Conservation (phyloP, 2,329 filamentous ascomycete species). For the Ophiostoma angusticollis region DNA sequence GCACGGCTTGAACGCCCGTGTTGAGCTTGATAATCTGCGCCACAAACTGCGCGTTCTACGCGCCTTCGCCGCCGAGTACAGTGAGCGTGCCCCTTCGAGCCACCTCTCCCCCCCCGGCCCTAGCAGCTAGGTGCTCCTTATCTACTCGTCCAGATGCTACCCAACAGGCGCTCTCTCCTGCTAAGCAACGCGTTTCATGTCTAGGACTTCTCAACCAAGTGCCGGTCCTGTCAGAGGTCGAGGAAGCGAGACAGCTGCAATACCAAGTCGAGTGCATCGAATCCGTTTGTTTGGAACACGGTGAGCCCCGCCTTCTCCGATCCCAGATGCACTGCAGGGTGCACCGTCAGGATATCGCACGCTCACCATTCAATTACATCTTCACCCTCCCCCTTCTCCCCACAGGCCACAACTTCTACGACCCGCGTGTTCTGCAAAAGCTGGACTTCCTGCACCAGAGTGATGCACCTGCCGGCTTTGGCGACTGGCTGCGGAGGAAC, state of each 20-base stretch:
- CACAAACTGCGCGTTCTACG: conserved; percentile 40
- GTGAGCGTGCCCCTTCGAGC: conserved; percentile 24
- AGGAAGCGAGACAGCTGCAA: conserved; percentile 44
- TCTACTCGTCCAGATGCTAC: too few species aligned
- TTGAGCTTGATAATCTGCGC: conserved; percentile 42
- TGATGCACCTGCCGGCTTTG: conserved; percentile 34
- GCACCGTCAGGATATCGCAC: too few species aligned
- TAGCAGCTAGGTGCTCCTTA: too few species aligned
- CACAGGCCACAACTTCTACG: conserved; percentile 31
- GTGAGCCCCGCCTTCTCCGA: conserved; percentile 19
- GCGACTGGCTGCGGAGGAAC: conserved; percentile 40
- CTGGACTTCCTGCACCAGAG: conserved; percentile 25
- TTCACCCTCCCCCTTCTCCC: neutral
- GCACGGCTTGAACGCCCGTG: conserved; percentile 32
- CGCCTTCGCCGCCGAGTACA: conserved; percentile 33
- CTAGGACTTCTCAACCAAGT: conserved; percentile 28
- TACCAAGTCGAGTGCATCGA: conserved; percentile 48
- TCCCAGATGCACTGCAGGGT: too few species aligned
- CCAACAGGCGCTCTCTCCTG: too few species aligned
- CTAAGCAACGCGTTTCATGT: too few species aligned
- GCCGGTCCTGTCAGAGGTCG: conserved; percentile 38
- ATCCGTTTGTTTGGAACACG: conserved; percentile 35
- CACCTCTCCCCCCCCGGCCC: conserved; percentile 15
- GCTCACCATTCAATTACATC: too few species aligned
- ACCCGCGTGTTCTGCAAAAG: conserved; percentile 26